Evolutionary conservation across 352 stramenopile genomes (phyloP), one percentile per base, ranked within the genome.

Genomic region (Aphanomyces astaci): DNA sequence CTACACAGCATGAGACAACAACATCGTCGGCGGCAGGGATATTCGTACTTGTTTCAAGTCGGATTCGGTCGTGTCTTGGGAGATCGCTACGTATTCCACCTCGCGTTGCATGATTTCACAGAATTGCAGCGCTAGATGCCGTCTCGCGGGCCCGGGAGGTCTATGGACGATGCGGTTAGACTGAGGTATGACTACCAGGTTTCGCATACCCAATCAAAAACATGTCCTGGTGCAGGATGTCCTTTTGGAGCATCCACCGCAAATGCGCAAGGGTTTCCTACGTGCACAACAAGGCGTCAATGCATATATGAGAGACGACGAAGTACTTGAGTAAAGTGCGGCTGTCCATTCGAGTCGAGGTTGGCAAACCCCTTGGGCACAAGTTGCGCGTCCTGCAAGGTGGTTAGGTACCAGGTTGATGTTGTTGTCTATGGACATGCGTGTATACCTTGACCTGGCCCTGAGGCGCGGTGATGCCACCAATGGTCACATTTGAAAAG

Each of bases 21-120:
- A 49, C 9, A 24, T 28, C 11, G 45, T 43, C 2, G 0, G 40
- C 33, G 9, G 39, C 9, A 60, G 64, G 4, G 43, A 32, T 27
- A 0, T n/a, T 15, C 54, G 10, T 40, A 86, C 78, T 76, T 96
- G 90, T 68, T 97, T 97, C 24, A 97, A 71, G 70, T 97, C 90
- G 0, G 84, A 90, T 73, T 98, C 95, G 0, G 95, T 98, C 39
- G 92, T 98, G 79, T 98, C 95, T 31, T 86, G 80, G 25, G 91
- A 97, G 57, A 98, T 80, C n/a, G 89, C 79, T 24, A 98, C 81
- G 71, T 93, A 96, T 69, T 96, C 88, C 30, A 93, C 84, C 40
- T 93, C 86, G 36, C 84, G 85, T 62, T 94, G 78, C 49, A 95
- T 64, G 24, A 96, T 67, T 62, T 96, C 87, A 55, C 84, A 93